Conservation (phyloP, 2,329 filamentous ascomycete species). For the Fonsecaea pugnacius region DNA sequence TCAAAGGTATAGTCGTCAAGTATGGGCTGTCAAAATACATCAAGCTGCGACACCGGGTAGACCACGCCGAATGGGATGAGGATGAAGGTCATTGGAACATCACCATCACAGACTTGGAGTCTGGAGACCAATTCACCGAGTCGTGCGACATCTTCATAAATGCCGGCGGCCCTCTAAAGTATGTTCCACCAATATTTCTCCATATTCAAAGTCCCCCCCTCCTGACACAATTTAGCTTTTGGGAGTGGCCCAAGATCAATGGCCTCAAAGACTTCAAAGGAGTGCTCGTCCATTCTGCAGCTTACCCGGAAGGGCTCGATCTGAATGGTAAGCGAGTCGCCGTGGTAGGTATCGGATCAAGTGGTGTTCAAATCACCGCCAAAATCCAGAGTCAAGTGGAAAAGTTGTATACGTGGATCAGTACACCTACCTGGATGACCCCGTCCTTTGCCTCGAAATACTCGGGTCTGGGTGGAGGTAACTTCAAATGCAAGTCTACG, state of each 20-base stretch:
- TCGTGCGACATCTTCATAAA: slow-evolving; percentile 40
- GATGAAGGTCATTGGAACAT: slow-evolving; percentile 40
- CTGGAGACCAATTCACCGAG: slow-evolving; percentile 36
- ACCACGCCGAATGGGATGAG: slow-evolving; percentile 40
- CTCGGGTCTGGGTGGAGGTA: slow-evolving; percentile 35
- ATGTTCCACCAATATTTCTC: neutral
- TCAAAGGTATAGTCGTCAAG: slow-evolving; percentile 35
- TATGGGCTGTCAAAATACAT: slow-evolving; percentile 40
- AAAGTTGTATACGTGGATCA: slow-evolving; percentile 40
- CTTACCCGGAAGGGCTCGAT: slow-evolving; percentile 41
- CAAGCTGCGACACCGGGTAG: slow-evolving; percentile 38
- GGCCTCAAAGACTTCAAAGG: slow-evolving; percentile 46
- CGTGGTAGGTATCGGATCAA: slow-evolving; percentile 38
- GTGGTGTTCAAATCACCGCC: slow-evolving; percentile 41
- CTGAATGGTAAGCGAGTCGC: slow-evolving; percentile 37
- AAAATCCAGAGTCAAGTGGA: slow-evolving; percentile 46
- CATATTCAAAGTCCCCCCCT: neutral
- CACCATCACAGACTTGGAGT: slow-evolving; percentile 31
- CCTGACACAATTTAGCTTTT: slow-evolving; percentile 32
- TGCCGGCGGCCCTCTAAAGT: slow-evolving; percentile 48
- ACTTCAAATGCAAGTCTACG: slow-evolving; percentile 26
- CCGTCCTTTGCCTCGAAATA: slow-evolving; percentile 36
- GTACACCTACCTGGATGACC: slow-evolving; percentile 41
- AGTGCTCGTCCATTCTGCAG: slow-evolving; percentile 41
- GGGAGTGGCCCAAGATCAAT: slow-evolving; percentile 46